Evolutionary conservation across 2,329 filamentous ascomycete genomes (phyloP).

Genomic region (Venturia nashicola): DNA sequence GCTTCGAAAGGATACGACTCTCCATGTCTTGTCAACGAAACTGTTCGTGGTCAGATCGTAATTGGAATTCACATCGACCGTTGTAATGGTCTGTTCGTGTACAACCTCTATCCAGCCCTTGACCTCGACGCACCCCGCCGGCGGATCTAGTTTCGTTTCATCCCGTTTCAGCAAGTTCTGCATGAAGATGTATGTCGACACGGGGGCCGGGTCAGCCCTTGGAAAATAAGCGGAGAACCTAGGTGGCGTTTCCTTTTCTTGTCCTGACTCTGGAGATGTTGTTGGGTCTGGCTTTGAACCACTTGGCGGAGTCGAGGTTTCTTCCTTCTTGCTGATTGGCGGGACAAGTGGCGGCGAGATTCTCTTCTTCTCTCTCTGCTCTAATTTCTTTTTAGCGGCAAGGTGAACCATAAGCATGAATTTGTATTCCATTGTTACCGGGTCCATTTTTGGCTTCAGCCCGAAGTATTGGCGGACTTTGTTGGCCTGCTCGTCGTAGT

Average conservation of each 20-base stretch:
- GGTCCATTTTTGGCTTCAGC: neutral
- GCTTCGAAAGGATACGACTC: neutral
- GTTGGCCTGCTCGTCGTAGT: constrained; percentile 23
- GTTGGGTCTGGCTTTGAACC: neutral
- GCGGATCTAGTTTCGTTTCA: constrained; percentile 18
- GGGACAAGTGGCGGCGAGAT: neutral
- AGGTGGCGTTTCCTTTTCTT: neutral
- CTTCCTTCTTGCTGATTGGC: neutral
- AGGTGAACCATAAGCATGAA: neutral
- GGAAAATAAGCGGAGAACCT: neutral
- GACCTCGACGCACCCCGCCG: constrained; percentile 33
- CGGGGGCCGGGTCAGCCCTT: neutral
- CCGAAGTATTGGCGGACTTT: constrained; percentile 22
- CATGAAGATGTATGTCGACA: constrained; percentile 5
- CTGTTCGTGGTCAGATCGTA: constrained; percentile 30
- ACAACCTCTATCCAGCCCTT: constrained; percentile 33
- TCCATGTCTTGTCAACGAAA: neutral
- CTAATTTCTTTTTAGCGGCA: neutral
- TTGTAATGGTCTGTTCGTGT: constrained; percentile 28
- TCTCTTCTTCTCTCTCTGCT: neutral
- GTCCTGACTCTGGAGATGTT: neutral
- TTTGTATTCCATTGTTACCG: neutral
- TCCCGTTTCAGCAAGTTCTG: neutral
- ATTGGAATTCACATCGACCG: constrained; percentile 30
- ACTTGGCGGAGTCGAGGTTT: neutral